Evolutionary conservation across 805 yeast genomes (phyloP), one percentile per base, ranked within the genome.

Genomic region (Ogataea trehaloabstinens): DNA sequence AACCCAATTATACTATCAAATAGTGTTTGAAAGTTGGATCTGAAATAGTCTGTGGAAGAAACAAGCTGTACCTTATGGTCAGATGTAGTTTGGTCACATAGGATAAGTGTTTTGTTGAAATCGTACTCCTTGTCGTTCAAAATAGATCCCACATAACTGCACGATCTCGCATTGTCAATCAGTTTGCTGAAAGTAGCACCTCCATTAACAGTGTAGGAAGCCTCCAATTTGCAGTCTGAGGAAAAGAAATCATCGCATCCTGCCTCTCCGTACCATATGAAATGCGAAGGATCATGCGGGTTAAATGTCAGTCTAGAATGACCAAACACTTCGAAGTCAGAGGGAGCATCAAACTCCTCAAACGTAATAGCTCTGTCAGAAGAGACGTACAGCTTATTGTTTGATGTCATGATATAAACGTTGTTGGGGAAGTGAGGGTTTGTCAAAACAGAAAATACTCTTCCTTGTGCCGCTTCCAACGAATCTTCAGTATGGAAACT

Each of bases 1-100:
- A 78, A 80, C 0, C 95, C 96, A 30, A 84, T 74, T 24, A 85
- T 76, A 34, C 73, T 64, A 2, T 77, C 78, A 51, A 82, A 76
- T 3, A 75, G 53, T 0, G 61, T 67, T 11, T 52, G 59, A 4
- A 66, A 61, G 8, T 63, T 66, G 4, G 53, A 49, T 17, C 62
- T 48, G 57, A 81, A 82, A 49, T 63, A 71, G 53, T 86, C 81
- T 1, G 60, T 63, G 5, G 86, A 70, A 1, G 85, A 70, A 10
- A 75, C 41, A 6, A 65, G 40, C 22, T 42, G 44, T 34, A 50
- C 39, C 15, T 41, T 45, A 4, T 43, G 41, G 16, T 66, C 53
- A 16, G 60, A 64, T 16, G 51, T 53, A 16, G 61, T 58, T 20
- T 72, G 73, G 29, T 80, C 75, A 60, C 98, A 93, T 42, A 75